Base-by-base conservation (phyloP, 108 stramenopile genomes). In the Fistulifera solaris region DNA sequence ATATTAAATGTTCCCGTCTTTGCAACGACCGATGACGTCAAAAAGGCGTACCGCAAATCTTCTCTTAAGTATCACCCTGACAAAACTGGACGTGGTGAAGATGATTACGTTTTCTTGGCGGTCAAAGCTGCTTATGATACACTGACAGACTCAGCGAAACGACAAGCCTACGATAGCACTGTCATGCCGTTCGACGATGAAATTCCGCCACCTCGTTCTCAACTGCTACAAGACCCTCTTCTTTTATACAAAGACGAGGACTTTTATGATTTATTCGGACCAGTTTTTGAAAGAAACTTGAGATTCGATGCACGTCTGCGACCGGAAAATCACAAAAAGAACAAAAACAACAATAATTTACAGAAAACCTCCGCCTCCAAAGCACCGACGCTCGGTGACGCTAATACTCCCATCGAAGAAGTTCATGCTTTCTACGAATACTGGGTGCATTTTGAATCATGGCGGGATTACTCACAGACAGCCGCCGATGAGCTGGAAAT, bases 61-160 rank as follows among this genome's bases (percentile, higher is more conserved):
- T 89, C 81, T 55, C 58, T 85, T 24, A 58, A 64, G 26, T 56
- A 47, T 42, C 93, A 94, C 59, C 93, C 93, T 3, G 93, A 94
- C 52, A 94, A 94, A 61, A 83, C 80, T 17, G 87, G 88, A 5
- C 67, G 78, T 15, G 91, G 79, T 2, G 87, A 91, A 39, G 90
- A 93, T 54, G 95, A 96, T 66, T 73, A 72, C 38, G 92, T 97
- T 6, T 99, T 99, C 62, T 70, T 98, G 46, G 73, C 81, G 31
- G 93, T 99, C 38, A 95, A 98, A 71, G 76, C 87, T 14, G 99
- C 97, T 11, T 96, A 85, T 56, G 95, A 98, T 48, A 91, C 85
- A 0, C 59, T 99, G 50, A 59, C 27, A 2, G 83, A 97, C 70
- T 60, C 60, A 21, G 61, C 53, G 38, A 96, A 94, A 68, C 73